Base-by-base conservation (phyloP, 2,329 filamentous ascomycete genomes). In the Mycosphaerella sp. region DNA sequence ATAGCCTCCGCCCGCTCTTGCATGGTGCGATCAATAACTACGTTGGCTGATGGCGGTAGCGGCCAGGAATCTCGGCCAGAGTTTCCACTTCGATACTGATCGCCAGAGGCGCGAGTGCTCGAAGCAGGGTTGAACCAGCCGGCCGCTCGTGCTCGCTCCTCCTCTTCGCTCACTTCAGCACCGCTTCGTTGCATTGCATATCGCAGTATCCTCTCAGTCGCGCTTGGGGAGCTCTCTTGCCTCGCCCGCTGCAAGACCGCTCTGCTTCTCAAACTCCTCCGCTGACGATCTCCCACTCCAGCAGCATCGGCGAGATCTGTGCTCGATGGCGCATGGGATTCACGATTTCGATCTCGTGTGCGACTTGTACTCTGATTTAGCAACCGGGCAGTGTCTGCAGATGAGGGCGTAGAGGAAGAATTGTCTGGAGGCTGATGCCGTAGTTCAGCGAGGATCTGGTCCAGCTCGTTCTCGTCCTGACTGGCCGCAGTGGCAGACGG, bases 151-250 rank as follows among this genome's bases (percentile, higher is more conserved):
- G 59, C 63, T 40, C 66, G 52, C 42, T 66, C 62, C 48, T 66
- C 65, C 50, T 65, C 64, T 62, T 62, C 60, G 36, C 60, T 68
- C 60, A 62, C 60, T 3, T 56, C 62, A 42, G 58, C 63, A 3
- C 59, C 61, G 45, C 73, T 70, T 54, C 71, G 60, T 37, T 70
- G 67, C 59, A 70, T 66, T 48, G 67, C 65, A 61, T 70, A 70
- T 40, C 71, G 62, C 62, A 72, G 63, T 62, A 72, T 68, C 43
- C 66, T 55, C 43, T 68, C 66, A 7, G 64, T 68, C 5, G 61
- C 59, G 39, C 62, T 65, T 2, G 65, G 64, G 10, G 62, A 65
- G 12, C 61, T 56, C 44, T 64, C 59, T 49, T 62, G 56, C 41
- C 66, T 61, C 27, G 64, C 63, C 35, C 64, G 56, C 50, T 68